Percentiles rank a stretch among this genome's conserved stretches.
These are phyloP conservation scores for Aphanoascus verrucosus DNA, from an alignment of 2,329 filamentous ascomycete genomes.

Conservation along the genomic window DNA sequence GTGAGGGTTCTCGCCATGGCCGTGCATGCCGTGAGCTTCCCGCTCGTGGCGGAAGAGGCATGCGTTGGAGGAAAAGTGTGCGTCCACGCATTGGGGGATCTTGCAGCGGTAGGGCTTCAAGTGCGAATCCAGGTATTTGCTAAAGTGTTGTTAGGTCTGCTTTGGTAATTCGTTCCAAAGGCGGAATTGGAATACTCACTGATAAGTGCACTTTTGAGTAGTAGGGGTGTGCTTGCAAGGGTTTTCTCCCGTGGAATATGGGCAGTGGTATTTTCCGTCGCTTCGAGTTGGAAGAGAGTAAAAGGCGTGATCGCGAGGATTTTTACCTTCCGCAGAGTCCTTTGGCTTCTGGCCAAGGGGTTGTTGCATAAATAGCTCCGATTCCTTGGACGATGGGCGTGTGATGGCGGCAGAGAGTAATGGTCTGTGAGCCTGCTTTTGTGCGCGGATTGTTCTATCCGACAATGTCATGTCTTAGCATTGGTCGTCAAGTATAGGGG, in stretches of 20 bases:
- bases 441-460: slow-evolving; percentile 31
- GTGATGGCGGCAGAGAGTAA: slow-evolving; percentile 26
- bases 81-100: slow-evolving; percentile 67
- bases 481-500: background rate
- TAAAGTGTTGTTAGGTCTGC: slow-evolving; percentile 32
- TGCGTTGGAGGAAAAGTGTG: slow-evolving; percentile 87
- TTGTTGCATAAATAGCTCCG: slow-evolving; percentile 30
- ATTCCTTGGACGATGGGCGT: slow-evolving; percentile 29
- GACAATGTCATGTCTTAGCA: background rate
- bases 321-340: slow-evolving; percentile 30
- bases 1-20: slow-evolving; percentile 85
- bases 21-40: slow-evolving; percentile 91
- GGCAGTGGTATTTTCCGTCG: slow-evolving; percentile 89
- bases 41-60: slow-evolving; percentile 90
- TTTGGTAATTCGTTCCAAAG: slow-evolving; percentile 10
- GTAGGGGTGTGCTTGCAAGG: slow-evolving; percentile 84
- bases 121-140: slow-evolving; percentile 96
- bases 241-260: slow-evolving; percentile 56
- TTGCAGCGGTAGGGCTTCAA: slow-evolving; percentile 95
- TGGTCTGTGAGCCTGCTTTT: slow-evolving; percentile 30
- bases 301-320: slow-evolving; percentile 34
- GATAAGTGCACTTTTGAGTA: slow-evolving; percentile 97
- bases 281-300: slow-evolving; percentile 34
- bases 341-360: slow-evolving; percentile 27
- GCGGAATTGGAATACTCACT: slow-evolving; percentile 51